phyloP scores from a whole-genome alignment of 306 rosid species.

The Hippophae rhamnoides region DNA sequence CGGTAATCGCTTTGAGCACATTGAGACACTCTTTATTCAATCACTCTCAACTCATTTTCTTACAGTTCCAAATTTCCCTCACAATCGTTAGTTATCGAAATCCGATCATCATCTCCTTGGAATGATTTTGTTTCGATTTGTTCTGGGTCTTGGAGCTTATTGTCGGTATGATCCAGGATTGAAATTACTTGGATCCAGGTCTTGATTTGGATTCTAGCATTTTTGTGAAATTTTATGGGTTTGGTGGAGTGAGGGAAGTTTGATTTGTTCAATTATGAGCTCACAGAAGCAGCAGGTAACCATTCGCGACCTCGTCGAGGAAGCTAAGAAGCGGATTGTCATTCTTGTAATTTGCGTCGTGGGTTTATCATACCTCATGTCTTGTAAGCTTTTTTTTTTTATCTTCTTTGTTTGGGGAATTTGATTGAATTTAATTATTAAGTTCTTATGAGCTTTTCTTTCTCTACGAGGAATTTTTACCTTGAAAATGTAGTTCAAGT shows the following conservation, averaged over 20 bases:
- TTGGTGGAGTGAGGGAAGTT: conserved; percentile 4
- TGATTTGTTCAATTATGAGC: conserved; percentile 36
- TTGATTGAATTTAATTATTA: no score
- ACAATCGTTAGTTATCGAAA: background rate
- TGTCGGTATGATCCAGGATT: conserved; percentile 4
- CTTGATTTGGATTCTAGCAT: conserved; percentile 16
- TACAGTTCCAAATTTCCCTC: background rate
- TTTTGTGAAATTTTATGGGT: background rate
- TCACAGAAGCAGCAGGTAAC: conserved; percentile 45
- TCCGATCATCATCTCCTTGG: background rate
- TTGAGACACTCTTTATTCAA: no score
- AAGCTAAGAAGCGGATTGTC: conserved; percentile 86
- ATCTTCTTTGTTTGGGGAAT: background rate
- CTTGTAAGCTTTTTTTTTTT: conserved; percentile 41
- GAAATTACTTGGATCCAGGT: conserved; percentile 2
- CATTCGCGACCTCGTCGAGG: conserved; percentile 86
- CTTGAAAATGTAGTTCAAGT: no score
- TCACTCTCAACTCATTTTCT: no score
- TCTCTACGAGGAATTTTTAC: no score
- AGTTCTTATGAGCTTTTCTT: no score
- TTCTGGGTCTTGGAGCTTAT: conserved; percentile 5
- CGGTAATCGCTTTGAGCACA: no score
- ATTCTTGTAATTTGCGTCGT: conserved; percentile 67
- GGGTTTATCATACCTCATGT: conserved; percentile 92
- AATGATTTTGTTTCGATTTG: conserved; percentile 17